A percentile compares a stretch with the other conserved stretches of the same genome.
phyloP scores from a whole-genome alignment of 805 yeast genomes.

The Cephaloascus albidus region DNA sequence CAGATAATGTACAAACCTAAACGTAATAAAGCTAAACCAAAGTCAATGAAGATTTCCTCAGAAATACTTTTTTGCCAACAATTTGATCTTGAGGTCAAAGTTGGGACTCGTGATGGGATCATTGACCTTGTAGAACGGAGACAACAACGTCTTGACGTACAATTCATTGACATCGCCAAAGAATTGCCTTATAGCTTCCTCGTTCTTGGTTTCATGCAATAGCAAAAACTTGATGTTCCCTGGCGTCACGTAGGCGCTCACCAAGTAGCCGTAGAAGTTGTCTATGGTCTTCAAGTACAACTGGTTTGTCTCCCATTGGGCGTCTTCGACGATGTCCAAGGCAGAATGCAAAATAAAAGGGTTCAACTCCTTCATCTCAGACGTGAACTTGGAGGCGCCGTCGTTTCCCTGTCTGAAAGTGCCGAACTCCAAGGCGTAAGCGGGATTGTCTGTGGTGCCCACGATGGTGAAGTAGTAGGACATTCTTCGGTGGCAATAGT shows the following conservation, averaged over 20 bases:
- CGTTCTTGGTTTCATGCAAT: conserved; percentile 51
- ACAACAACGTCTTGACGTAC: conserved; percentile 75
- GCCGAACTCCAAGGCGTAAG: conserved; percentile 83
- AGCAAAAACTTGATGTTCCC: conserved; percentile 79
- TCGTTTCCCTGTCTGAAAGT: conserved; percentile 59
- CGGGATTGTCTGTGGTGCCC: conserved; percentile 78
- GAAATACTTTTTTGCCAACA: conserved; percentile 68
- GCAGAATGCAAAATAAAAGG: conserved; percentile 88
- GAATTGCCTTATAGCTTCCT: conserved; percentile 73
- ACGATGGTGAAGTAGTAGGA: conserved; percentile 86
- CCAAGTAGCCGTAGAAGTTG: conserved; percentile 69
- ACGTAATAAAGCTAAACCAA: too few relatives aligned
- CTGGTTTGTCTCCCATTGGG: conserved; percentile 66
- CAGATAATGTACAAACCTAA: too few relatives aligned
- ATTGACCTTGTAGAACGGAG: conserved; percentile 77
- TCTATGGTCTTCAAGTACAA: conserved; percentile 74
- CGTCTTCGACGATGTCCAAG: conserved; percentile 83
- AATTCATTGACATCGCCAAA: conserved; percentile 80
- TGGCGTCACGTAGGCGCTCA: conserved; percentile 83
- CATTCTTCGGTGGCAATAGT: conserved; percentile 26
- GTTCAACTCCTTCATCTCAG: conserved; percentile 65
- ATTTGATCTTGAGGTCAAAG: conserved; percentile 68
- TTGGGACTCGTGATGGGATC: conserved; percentile 64
- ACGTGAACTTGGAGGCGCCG: conserved; percentile 56
- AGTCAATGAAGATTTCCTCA: too few relatives aligned